phyloP scores from a whole-genome alignment of 2,329 filamentous ascomycete species.

The Aspergillus fructus region DNA sequence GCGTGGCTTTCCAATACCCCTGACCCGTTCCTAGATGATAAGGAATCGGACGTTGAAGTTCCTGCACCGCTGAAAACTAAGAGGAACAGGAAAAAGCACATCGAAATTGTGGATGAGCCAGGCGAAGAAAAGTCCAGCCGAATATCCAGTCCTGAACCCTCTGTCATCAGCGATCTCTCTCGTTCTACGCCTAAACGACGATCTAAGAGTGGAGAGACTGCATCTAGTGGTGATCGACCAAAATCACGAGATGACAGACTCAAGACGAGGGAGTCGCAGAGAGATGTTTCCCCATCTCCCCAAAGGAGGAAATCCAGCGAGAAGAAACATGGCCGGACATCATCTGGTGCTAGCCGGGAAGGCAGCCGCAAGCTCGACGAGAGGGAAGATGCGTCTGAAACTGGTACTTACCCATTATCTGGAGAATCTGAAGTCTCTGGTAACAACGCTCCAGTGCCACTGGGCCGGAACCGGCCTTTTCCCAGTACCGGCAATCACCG shows the following conservation, averaged over 20 bases:
- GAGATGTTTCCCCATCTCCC: slow-evolving; percentile 10
- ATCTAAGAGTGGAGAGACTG: slow-evolving; percentile 21
- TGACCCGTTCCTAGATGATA: slow-evolving; percentile 54
- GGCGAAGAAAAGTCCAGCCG: slow-evolving; percentile 22
- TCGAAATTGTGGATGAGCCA: slow-evolving; percentile 15
- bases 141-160: slow-evolving; percentile 21
- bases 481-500: slow-evolving; percentile 54
- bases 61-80: slow-evolving; percentile 44
- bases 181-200: slow-evolving; percentile 24
- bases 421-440: slow-evolving; percentile 39
- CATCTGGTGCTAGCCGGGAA: slow-evolving; percentile 14
- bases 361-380: slow-evolving; percentile 20
- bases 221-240: slow-evolving; percentile 15
- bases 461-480: slow-evolving; percentile 46
- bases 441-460: slow-evolving; percentile 39
- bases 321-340: slow-evolving; percentile 15
- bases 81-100: slow-evolving; percentile 34
- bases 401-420: slow-evolving; percentile 31
- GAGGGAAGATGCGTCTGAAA: slow-evolving; percentile 28
- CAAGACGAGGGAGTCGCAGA: slow-evolving; percentile 6
- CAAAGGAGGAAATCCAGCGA: slow-evolving; percentile 16
- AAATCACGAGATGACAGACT: slow-evolving; percentile 14
- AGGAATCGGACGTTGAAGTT: slow-evolving; percentile 35
- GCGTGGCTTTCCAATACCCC: slow-evolving; percentile 60
- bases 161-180: slow-evolving; percentile 27